Percentiles rank a stretch among this genome's conserved stretches.
Evolutionary conservation across 257 asterid genomes (phyloP).

Genomic region (Ophiorrhiza pumila): DNA sequence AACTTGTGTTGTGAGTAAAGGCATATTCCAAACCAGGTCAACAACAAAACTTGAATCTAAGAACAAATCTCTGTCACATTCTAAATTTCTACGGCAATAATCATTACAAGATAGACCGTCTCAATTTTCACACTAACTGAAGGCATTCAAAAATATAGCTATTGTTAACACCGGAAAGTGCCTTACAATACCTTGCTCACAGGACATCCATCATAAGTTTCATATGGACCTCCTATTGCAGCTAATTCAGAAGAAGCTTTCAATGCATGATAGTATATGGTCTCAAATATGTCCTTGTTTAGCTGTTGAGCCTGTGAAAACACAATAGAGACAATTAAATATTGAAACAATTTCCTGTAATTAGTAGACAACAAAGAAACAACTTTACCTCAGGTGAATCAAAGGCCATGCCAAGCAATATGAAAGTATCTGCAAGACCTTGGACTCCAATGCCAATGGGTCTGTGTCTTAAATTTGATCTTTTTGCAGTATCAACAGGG

Average conservation of each 20-base stretch:
- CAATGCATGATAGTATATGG: conserved; percentile 88
- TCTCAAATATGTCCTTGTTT: conserved; percentile 92
- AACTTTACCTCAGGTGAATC: conserved; percentile 87
- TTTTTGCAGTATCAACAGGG: conserved; percentile 91
- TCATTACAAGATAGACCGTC: not conserved
- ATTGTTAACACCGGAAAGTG: not conserved
- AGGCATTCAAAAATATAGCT: not conserved
- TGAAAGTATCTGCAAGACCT: conserved; percentile 95
- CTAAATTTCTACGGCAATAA: not conserved
- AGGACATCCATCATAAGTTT: conserved; percentile 82
- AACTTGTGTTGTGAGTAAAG: not conserved
- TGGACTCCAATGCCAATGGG: conserved; percentile 98
- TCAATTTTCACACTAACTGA: not conserved
- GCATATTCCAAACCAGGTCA: not conserved
- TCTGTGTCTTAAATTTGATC: conserved; percentile 85
- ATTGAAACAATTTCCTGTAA: not conserved
- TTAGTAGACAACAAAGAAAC: not conserved
- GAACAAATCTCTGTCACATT: not conserved
- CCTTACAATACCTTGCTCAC: conserved; percentile 68
- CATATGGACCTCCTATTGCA: conserved; percentile 70
- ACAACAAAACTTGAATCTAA: not conserved
- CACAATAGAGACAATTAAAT: conserved; percentile 7
- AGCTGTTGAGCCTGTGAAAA: conserved; percentile 81
- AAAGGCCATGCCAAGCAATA: conserved; percentile 96
- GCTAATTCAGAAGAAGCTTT: conserved; percentile 89